These are phyloP conservation scores for Globisporangium spinosum DNA, from an alignment of 352 stramenopile genomes.

Conservation along the genomic window DNA sequence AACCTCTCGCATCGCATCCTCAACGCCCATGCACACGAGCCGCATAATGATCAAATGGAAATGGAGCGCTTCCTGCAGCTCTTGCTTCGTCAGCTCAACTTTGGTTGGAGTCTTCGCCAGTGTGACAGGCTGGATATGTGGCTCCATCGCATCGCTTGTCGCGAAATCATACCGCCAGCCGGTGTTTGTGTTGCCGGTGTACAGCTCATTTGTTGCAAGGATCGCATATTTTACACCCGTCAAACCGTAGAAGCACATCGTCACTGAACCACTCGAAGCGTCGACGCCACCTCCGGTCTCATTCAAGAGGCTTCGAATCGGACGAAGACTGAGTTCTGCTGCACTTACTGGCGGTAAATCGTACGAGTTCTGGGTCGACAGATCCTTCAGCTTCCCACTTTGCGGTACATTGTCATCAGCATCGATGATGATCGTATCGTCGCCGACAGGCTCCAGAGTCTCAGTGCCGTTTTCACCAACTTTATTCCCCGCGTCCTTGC, in stretches of 20 bases:
- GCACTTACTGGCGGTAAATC: constrained; percentile 81
- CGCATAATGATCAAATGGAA: constrained; percentile 83
- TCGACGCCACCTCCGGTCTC: constrained; percentile 4
- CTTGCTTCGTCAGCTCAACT: constrained; percentile 43
- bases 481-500: constrained; percentile 17
- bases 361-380: constrained; percentile 82
- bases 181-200: constrained; percentile 77
- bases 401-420: constrained; percentile 14
- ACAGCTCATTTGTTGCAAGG: constrained; percentile 68
- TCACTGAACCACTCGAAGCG: constrained; percentile 30
- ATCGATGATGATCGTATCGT: constrained; percentile 35
- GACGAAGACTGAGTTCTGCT: constrained; percentile 55
- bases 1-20: constrained; percentile 67
- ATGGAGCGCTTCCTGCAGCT: constrained; percentile 60
- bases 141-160: constrained; percentile 69
- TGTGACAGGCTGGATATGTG: constrained; percentile 53
- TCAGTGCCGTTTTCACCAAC: background rate
- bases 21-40: constrained; percentile 70
- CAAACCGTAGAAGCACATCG: constrained; percentile 81
- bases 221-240: constrained; percentile 67
- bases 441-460: background rate
- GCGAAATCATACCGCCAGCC: constrained; percentile 83
- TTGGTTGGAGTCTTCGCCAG: constrained; percentile 43
- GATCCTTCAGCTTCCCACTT: constrained; percentile 41
- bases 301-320: constrained; percentile 51